These are phyloP conservation scores for Leccinellum albellum DNA, from an alignment of 768 basidiomycete species.

Conservation along the genomic window DNA sequence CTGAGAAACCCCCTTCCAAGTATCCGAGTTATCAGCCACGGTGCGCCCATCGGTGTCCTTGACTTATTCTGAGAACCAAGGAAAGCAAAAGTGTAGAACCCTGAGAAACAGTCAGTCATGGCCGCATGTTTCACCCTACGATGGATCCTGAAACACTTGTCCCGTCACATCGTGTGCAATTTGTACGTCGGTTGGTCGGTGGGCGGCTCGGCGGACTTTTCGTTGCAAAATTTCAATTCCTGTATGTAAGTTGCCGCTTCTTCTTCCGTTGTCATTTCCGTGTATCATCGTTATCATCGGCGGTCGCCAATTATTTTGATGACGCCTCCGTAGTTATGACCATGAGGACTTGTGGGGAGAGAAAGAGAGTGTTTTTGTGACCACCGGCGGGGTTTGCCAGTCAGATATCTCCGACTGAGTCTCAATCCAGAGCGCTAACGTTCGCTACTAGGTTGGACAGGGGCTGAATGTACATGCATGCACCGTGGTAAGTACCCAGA, in stretches of 20 bases:
- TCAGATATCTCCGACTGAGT: neutral
- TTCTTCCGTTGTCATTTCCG: conserved; percentile 3
- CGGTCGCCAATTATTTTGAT: neutral
- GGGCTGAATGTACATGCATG: neutral
- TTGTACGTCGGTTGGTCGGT: neutral
- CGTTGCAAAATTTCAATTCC: neutral
- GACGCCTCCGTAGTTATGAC: neutral
- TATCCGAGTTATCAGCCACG: neutral
- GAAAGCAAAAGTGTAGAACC: neutral
- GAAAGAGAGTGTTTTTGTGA: neutral
- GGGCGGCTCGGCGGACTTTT: conserved; percentile 1
- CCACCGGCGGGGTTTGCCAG: neutral
- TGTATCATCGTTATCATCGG: neutral
- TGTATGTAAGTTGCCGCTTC: conserved; percentile 8
- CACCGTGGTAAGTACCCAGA: neutral
- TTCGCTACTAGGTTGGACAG: neutral
- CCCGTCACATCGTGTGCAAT: neutral
- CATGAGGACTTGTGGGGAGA: neutral
- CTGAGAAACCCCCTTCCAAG: neutral
- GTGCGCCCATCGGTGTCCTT: neutral
- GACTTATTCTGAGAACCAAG: neutral
- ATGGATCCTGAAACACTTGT: conserved; percentile 10
- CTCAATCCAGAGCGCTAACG: neutral
- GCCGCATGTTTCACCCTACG: conserved; percentile 8
- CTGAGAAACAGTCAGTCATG: conserved; percentile 1